These are phyloP conservation scores for Batrachochytrium dendrobatidis DNA, from an alignment of 371 early-diverging fungal species.

Conservation along the genomic window DNA sequence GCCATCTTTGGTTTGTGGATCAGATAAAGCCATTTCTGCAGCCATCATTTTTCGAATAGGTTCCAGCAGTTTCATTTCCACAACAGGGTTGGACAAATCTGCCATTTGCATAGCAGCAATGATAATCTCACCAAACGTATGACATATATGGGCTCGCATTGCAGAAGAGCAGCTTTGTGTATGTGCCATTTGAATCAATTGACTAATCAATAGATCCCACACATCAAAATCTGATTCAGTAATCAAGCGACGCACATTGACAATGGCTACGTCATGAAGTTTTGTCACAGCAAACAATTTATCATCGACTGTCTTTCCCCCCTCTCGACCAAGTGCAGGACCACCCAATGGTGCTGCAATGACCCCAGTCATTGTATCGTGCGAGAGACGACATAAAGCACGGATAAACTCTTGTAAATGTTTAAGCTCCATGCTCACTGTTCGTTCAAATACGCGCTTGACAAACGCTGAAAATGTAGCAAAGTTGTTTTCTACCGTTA, in stretches of 20 bases:
- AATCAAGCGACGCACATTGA: conserved; percentile 65
- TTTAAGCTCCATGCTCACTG: conserved; percentile 51
- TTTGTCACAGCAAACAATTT: conserved; percentile 80
- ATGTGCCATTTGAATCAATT: conserved; percentile 77
- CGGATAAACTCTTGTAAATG: conserved; percentile 61
- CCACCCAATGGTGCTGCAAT: background rate
- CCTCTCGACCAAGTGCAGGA: conserved; percentile 7
- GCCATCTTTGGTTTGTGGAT: conserved; percentile 3
- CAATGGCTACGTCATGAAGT: conserved; percentile 61
- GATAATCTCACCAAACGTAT: conserved; percentile 70
- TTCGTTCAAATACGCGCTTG: conserved; percentile 67
- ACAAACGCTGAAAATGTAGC: conserved; percentile 26
- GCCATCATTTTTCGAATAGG: conserved; percentile 29
- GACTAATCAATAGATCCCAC: conserved; percentile 68
- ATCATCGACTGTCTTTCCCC: conserved; percentile 42
- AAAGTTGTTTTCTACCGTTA: conserved; percentile 29
- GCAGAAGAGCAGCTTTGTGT: conserved; percentile 37
- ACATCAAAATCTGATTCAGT: conserved; percentile 23
- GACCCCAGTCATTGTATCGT: conserved; percentile 24
- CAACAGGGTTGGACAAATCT: conserved; percentile 44
- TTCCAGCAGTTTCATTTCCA: conserved; percentile 48
- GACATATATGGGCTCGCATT: conserved; percentile 78
- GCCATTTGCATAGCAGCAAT: conserved; percentile 60
- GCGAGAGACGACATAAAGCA: conserved; percentile 63
- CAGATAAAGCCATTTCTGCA: background rate